A percentile compares a stretch with the other conserved stretches of the same genome.
phyloP scores from a whole-genome alignment of 2,329 filamentous ascomycete genomes.

The Oidium heveae region DNA sequence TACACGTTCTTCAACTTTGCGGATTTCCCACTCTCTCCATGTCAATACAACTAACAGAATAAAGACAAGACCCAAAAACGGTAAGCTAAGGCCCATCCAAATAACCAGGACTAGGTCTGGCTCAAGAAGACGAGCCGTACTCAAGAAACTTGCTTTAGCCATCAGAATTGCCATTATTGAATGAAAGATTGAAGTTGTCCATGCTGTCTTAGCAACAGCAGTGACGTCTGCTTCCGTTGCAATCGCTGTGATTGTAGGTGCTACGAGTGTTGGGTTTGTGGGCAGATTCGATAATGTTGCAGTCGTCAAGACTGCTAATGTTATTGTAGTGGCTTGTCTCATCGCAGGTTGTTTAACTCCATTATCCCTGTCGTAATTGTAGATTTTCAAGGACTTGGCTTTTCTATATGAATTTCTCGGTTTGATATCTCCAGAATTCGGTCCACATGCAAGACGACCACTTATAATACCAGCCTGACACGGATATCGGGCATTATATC shows the following conservation, averaged over 20 bases:
- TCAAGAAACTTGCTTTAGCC: too few relatives aligned
- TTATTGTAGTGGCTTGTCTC: not conserved
- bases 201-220: not conserved
- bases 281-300: not conserved
- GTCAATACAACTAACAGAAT: not conserved
- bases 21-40: not conserved
- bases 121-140: not conserved
- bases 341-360: not conserved
- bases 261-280: not conserved
- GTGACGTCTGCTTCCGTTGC: not conserved
- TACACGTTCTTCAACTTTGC: not conserved
- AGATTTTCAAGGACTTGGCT: too few relatives aligned
- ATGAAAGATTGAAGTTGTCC: not conserved
- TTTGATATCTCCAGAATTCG: too few relatives aligned
- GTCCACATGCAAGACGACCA: not conserved
- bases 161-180: not conserved
- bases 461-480: not conserved
- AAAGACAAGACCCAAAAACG: not conserved
- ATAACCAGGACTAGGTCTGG: not conserved
- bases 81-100: not conserved
- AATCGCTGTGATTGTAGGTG: not conserved
- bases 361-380: not conserved
- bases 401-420: not conserved
- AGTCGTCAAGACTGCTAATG: not conserved
- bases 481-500: not conserved